Conservation (phyloP, 371 early-diverging fungal species). For the Mucor circinelloides region DNA sequence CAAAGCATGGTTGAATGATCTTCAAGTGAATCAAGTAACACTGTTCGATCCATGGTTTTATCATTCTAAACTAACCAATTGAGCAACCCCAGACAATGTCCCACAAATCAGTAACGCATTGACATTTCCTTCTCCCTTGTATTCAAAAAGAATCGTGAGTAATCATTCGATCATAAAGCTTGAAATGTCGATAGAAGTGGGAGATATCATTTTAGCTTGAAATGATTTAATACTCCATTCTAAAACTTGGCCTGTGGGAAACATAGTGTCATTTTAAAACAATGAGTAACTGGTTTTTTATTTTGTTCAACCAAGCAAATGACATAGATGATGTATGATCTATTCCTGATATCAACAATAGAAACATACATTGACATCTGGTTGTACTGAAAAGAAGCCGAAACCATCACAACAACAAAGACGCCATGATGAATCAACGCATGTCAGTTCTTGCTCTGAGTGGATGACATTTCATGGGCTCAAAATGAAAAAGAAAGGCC, state of each 20-base stretch:
- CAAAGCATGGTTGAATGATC: neutral
- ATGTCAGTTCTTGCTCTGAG: neutral
- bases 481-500: neutral
- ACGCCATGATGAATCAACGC: neutral
- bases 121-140: too few species aligned
- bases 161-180: neutral
- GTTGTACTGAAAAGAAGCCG: neutral
- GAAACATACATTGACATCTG: too few species aligned
- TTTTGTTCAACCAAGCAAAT: neutral
- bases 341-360: neutral
- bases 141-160: neutral
- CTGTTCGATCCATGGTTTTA: neutral
- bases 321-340: neutral
- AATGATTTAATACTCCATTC: neutral
- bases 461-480: neutral
- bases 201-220: neutral
- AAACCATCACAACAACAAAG: neutral
- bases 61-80: neutral
- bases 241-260: slow-evolving; percentile 1
- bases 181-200: neutral
- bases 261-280: neutral
- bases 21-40: neutral
- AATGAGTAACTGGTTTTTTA: neutral
- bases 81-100: neutral
- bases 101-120: neutral